phyloP scores from a whole-genome alignment of 352 stramenopile genomes.

The Globisporangium emineosum region DNA sequence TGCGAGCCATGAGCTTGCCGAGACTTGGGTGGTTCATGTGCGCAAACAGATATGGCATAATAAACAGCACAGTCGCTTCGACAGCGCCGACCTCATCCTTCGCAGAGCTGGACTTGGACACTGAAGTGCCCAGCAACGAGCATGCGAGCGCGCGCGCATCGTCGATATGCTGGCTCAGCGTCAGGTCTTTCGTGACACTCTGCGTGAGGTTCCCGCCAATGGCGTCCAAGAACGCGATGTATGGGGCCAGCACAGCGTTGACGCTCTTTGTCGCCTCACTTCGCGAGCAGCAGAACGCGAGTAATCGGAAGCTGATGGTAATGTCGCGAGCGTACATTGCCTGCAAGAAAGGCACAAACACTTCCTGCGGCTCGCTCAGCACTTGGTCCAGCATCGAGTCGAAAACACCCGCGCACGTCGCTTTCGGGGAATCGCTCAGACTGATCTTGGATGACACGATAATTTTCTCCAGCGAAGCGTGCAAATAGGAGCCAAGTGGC shows the following conservation, averaged over 20 bases:
- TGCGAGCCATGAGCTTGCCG: constrained; percentile 55
- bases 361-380: constrained; percentile 56
- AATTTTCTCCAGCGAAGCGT: constrained; percentile 65
- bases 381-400: constrained; percentile 83
- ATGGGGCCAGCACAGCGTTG: constrained; percentile 56
- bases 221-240: constrained; percentile 57
- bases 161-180: constrained; percentile 74
- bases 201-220: constrained; percentile 46
- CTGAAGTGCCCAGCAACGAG: constrained; percentile 42
- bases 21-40: constrained; percentile 65
- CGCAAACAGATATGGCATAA: constrained; percentile 67
- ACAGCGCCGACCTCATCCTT: constrained; percentile 70
- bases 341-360: constrained; percentile 79
- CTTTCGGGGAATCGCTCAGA: constrained; percentile 55
- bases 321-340: constrained; percentile 75
- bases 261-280: constrained; percentile 39
- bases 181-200: constrained; percentile 66
- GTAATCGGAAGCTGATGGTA: constrained; percentile 68
- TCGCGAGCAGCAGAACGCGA: constrained; percentile 74
- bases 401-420: constrained; percentile 60
- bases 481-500: constrained; percentile 57
- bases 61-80: constrained; percentile 48
- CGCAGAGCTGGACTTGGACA: constrained; percentile 16
- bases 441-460: constrained; percentile 76
- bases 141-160: constrained; percentile 64